Percentiles rank a stretch among this genome's conserved stretches.
phyloP scores from a whole-genome alignment of 208 protist species.

The Leishmania tropica region DNA sequence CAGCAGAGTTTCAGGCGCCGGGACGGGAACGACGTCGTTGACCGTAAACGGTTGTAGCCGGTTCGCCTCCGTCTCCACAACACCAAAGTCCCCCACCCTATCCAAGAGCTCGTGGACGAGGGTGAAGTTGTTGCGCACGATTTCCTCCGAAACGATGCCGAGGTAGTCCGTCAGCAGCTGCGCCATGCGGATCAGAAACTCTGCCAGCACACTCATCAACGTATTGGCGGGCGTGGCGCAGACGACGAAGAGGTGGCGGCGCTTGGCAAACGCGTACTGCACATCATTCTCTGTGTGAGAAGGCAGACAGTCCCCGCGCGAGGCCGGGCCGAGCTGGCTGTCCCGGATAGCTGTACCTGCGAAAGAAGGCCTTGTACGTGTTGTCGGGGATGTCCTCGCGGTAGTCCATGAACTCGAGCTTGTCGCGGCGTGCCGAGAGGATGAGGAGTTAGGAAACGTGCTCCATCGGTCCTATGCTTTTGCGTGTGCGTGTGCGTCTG shows the following conservation, averaged over 20 bases:
- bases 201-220: slow-evolving; percentile 70
- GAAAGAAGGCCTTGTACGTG: slow-evolving; percentile 87
- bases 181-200: slow-evolving; percentile 70
- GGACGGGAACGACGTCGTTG: slow-evolving; percentile 34
- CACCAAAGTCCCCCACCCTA: slow-evolving; percentile 89
- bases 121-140: slow-evolving; percentile 87
- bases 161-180: slow-evolving; percentile 89
- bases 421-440: slow-evolving; percentile 82
- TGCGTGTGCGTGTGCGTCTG: background rate
- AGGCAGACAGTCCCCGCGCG: slow-evolving; percentile 59
- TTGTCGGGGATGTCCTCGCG: slow-evolving; percentile 60
- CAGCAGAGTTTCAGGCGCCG: slow-evolving; percentile 35
- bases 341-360: slow-evolving; percentile 74
- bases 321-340: slow-evolving; percentile 37
- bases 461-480: slow-evolving; percentile 13
- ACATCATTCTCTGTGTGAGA: slow-evolving; percentile 78
- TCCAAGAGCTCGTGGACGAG: slow-evolving; percentile 94
- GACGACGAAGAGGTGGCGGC: slow-evolving; percentile 82
- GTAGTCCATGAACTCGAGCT: slow-evolving; percentile 86
- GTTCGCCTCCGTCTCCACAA: slow-evolving; percentile 73
- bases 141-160: slow-evolving; percentile 86
- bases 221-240: slow-evolving; percentile 76
- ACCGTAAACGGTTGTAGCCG: slow-evolving; percentile 80
- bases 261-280: slow-evolving; percentile 77
- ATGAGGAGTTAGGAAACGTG: slow-evolving; percentile 86